Percentiles rank a stretch among this genome's conserved stretches.
phyloP scores from a whole-genome alignment of 345 rosid genomes.

The Bruguiera gymnorhiza region DNA sequence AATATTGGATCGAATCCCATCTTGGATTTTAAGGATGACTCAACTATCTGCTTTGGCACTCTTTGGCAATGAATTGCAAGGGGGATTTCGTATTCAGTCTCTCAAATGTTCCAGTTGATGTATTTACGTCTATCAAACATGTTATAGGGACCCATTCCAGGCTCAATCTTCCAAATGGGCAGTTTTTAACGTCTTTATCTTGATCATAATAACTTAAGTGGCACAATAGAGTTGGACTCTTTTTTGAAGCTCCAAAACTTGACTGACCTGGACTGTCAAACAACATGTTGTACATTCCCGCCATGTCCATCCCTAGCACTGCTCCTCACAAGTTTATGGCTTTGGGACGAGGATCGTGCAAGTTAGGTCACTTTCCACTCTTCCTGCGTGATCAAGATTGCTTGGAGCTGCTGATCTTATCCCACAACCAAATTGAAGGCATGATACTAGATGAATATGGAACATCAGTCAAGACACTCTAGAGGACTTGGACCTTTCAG shows the following conservation, averaged over 20 bases:
- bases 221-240: background rate
- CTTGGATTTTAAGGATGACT: background rate
- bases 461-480: no score
- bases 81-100: no score
- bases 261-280: background rate
- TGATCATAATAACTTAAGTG: background rate
- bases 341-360: conserved; percentile 10
- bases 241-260: background rate
- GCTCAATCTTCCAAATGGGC: background rate
- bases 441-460: conserved; percentile 19
- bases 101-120: no score
- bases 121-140: no score
- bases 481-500: no score
- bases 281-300: background rate
- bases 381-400: background rate
- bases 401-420: conserved; percentile 11
- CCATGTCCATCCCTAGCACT: background rate
- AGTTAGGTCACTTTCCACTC: conserved; percentile 22
- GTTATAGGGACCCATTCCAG: background rate
- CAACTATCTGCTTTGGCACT: background rate
- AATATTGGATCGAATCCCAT: background rate
- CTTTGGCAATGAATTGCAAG: background rate
- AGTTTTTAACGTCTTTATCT: background rate
- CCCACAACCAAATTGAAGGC: background rate
- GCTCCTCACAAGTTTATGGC: background rate